Conservation (phyloP, 306 rosid genomes). For the Inga laurina region DNA sequence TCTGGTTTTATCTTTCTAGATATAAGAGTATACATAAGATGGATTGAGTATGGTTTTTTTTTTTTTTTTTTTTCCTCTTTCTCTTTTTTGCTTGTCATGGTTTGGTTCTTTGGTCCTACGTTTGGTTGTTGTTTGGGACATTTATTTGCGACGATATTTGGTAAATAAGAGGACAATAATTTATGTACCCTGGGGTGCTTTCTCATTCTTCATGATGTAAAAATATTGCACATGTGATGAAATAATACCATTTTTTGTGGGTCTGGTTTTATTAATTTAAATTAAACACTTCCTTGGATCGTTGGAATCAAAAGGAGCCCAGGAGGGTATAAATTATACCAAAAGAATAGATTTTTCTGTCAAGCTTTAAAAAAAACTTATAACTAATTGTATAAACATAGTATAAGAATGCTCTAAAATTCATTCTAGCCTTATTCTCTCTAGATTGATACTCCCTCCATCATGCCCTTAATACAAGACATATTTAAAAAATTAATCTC, state of each 20-base stretch:
- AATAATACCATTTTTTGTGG: slow-evolving; percentile 40
- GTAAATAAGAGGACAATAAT: slow-evolving; percentile 39
- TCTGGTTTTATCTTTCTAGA: slow-evolving; percentile 43
- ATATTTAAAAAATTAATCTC: too few species aligned
- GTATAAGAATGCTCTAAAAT: too few species aligned
- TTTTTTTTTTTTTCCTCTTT: neutral
- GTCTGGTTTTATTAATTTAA: neutral
- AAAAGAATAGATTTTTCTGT: too few species aligned
- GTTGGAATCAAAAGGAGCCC: neutral
- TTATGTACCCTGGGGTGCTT: slow-evolving; percentile 32
- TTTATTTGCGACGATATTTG: slow-evolving; percentile 42
- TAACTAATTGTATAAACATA: too few species aligned
- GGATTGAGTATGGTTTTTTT: neutral
- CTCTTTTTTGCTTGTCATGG: neutral
- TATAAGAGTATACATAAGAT: neutral
- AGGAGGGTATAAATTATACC: neutral
- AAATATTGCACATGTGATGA: slow-evolving; percentile 33
- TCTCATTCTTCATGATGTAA: slow-evolving; percentile 21
- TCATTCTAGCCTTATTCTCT: too few species aligned
- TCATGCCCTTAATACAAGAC: too few species aligned
- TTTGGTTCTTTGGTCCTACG: slow-evolving; percentile 35
- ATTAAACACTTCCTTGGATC: neutral
- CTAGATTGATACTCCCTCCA: too few species aligned
- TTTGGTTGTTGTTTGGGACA: slow-evolving; percentile 44
- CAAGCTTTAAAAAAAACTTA: too few species aligned